Evolutionary conservation across 2,329 filamentous ascomycete genomes (phyloP).

Genomic region (Moelleriella libera): DNA sequence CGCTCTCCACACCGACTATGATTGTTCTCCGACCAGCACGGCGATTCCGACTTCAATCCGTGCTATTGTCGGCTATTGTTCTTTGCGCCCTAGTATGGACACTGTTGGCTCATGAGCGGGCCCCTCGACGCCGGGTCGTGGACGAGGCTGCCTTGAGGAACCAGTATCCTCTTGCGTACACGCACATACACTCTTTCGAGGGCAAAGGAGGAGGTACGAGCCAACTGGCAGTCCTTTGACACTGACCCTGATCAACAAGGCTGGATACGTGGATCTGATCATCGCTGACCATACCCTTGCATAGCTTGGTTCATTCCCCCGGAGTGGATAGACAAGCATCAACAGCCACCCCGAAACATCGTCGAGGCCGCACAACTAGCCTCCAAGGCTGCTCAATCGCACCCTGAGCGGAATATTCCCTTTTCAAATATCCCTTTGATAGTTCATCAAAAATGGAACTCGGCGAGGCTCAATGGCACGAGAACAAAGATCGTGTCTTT

Average conservation of each 20-base stretch:
- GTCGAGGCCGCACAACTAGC: conserved; percentile 1
- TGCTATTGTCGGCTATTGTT: not conserved
- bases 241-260: no score
- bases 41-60: not conserved
- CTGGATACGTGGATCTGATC: no score
- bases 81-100: not conserved
- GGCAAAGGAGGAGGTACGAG: not conserved
- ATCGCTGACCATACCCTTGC: not conserved
- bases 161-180: not conserved
- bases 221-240: no score
- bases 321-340: conserved; percentile 1
- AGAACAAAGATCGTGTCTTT: not conserved
- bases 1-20: not conserved
- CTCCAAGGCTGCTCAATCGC: not conserved
- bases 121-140: not conserved
- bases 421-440: not conserved
- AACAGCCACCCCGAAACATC: not conserved
- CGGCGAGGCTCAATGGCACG: conserved; percentile 1
- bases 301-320: conserved; percentile 2
- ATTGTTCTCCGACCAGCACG: not conserved
- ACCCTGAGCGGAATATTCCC: conserved; percentile 1
- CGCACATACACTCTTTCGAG: not conserved
- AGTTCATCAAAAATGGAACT: conserved; percentile 3
- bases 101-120: not conserved
- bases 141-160: not conserved